A percentile compares a stretch with the other conserved stretches of the same genome.
Conservation (phyloP, 2,329 filamentous ascomycete species). For the Dactylella cylindrospora region DNA sequence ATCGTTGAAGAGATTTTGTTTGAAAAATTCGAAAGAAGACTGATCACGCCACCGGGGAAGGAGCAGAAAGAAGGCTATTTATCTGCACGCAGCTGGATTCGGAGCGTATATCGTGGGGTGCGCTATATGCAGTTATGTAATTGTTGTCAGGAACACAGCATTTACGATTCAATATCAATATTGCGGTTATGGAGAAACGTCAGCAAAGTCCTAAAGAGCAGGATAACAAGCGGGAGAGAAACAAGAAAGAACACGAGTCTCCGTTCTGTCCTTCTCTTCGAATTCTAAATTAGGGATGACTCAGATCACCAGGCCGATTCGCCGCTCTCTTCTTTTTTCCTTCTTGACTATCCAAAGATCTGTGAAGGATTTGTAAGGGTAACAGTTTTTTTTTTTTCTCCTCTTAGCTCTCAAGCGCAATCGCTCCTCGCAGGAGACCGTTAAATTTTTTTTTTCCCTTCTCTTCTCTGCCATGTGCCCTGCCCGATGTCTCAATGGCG, state of each 20-base stretch:
- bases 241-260: background rate
- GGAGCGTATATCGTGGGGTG: too few relatives aligned
- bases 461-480: slow-evolving; percentile 9
- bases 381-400: slow-evolving; percentile 9
- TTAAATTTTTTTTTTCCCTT: slow-evolving; percentile 22
- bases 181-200: background rate
- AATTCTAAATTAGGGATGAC: slow-evolving; percentile 4
- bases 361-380: slow-evolving; percentile 29
- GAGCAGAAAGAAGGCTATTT: background rate
- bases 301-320: slow-evolving; percentile 25
- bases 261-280: background rate
- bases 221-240: background rate
- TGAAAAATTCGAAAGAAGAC: background rate
- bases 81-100: too few relatives aligned
- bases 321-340: too few relatives aligned
- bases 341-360: background rate
- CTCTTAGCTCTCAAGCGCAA: slow-evolving; percentile 1
- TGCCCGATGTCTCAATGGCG: slow-evolving; percentile 38
- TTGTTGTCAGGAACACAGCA: background rate
- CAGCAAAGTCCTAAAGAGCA: background rate
- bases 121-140: background rate
- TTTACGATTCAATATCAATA: slow-evolving; percentile 14
- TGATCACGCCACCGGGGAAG: slow-evolving; percentile 7
- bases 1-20: background rate
- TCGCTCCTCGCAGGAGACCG: background rate